Evolutionary conservation across 345 rosid species (phyloP).

Genomic region (Citrus inodora): DNA sequence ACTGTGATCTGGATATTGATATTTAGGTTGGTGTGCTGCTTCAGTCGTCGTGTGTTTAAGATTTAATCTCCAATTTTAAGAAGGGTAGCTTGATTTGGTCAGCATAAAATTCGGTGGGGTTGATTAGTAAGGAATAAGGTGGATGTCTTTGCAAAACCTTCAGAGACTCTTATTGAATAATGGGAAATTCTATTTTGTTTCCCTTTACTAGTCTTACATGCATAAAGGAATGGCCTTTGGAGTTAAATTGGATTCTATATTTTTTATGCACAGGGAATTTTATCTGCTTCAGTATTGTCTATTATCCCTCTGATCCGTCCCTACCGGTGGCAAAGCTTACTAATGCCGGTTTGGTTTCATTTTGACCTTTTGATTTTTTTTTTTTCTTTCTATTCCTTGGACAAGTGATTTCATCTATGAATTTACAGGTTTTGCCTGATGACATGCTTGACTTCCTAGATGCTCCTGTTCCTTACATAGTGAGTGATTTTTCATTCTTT

Average conservation of each 20-base stretch:
- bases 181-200: background rate
- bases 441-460: conserved; percentile 96
- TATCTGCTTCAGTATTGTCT: conserved; percentile 79
- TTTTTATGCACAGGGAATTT: conserved; percentile 57
- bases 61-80: background rate
- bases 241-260: conserved; percentile 3
- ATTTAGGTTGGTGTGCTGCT: background rate
- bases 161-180: background rate
- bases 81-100: background rate
- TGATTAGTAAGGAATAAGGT: background rate
- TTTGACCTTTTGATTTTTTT: background rate
- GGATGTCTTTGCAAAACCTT: background rate
- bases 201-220: background rate
- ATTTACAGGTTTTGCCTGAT: conserved; percentile 82
- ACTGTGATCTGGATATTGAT: background rate
- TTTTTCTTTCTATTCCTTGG: background rate
- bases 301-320: conserved; percentile 81
- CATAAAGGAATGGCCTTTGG: background rate
- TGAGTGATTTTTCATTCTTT: conserved; percentile 36
- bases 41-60: background rate
- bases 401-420: conserved; percentile 15
- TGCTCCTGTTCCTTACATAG: conserved; percentile 94
- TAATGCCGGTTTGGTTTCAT: conserved; percentile 71
- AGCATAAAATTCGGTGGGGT: background rate
- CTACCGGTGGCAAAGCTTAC: conserved; percentile 91